These are phyloP conservation scores for Macroventuria anomochaeta DNA, from an alignment of 2,329 filamentous ascomycete species.

Conservation along the genomic window DNA sequence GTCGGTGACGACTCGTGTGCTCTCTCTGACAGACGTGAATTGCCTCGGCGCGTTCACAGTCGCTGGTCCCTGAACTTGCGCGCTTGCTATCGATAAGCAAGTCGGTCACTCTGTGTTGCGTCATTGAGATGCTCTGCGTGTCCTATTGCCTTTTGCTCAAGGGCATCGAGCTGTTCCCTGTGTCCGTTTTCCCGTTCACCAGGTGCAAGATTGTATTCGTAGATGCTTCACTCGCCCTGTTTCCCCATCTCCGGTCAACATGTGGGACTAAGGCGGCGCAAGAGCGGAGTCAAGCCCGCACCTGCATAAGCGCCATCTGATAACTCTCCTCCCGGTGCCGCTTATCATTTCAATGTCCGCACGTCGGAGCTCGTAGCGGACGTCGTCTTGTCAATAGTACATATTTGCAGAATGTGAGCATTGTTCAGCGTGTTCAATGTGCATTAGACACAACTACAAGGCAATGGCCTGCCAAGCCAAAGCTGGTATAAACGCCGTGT, in stretches of 20 bases:
- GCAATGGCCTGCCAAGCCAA: neutral
- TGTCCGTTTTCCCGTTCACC: too few species aligned
- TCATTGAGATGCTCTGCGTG: too few species aligned
- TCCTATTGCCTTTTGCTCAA: too few species aligned
- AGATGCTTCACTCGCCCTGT: neutral
- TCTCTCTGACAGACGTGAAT: neutral
- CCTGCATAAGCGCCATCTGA: slow-evolving; percentile 18
- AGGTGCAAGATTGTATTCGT: neutral
- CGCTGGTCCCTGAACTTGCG: neutral
- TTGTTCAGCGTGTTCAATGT: neutral
- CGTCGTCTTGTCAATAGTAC: neutral
- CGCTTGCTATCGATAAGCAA: slow-evolving; percentile 1
- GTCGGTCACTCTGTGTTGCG: too few species aligned
- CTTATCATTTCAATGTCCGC: neutral
- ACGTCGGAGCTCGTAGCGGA: neutral
- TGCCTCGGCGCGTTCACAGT: neutral
- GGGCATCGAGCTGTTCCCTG: too few species aligned
- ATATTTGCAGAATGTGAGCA: neutral
- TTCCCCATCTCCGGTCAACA: neutral
- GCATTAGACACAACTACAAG: slow-evolving; percentile 11
- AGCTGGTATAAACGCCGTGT: slow-evolving; percentile 21
- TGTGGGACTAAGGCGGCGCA: neutral
- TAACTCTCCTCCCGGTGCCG: neutral
- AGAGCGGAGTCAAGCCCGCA: slow-evolving; percentile 16
- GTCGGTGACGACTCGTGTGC: neutral